Evolutionary conservation across 2,329 filamentous ascomycete species (phyloP).

Genomic region (Fusarium mundagurra): DNA sequence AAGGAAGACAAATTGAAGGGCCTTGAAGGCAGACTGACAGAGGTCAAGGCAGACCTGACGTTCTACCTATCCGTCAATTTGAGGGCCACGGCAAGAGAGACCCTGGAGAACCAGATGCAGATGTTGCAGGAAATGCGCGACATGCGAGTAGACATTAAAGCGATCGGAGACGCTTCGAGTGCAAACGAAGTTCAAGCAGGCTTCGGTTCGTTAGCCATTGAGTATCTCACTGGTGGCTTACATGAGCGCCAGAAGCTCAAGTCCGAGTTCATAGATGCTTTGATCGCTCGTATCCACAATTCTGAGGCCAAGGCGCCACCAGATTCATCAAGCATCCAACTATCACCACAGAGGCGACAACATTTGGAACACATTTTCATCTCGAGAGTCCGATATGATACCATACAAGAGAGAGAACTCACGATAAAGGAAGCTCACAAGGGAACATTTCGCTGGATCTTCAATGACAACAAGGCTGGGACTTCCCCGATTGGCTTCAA

Average conservation of each 20-base stretch:
- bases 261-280: background rate
- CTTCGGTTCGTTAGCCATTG: background rate
- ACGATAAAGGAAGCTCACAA: slow-evolving; percentile 13
- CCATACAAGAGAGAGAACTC: slow-evolving; percentile 13
- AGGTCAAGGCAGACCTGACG: background rate
- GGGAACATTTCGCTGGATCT: slow-evolving; percentile 18
- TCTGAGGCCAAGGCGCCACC: background rate
- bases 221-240: background rate
- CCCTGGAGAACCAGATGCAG: background rate
- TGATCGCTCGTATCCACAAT: background rate
- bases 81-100: background rate
- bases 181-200: background rate
- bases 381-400: slow-evolving; percentile 3
- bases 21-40: background rate
- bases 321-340: background rate
- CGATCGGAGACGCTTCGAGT: background rate
- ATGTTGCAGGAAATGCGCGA: background rate
- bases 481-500: background rate
- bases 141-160: background rate
- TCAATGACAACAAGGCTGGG: background rate
- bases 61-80: background rate
- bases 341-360: background rate
- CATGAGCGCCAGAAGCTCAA: background rate
- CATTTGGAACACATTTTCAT: background rate
- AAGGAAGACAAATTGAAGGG: background rate